Conservation (phyloP, 306 rosid genomes). For the Malus sieversii region DNA sequence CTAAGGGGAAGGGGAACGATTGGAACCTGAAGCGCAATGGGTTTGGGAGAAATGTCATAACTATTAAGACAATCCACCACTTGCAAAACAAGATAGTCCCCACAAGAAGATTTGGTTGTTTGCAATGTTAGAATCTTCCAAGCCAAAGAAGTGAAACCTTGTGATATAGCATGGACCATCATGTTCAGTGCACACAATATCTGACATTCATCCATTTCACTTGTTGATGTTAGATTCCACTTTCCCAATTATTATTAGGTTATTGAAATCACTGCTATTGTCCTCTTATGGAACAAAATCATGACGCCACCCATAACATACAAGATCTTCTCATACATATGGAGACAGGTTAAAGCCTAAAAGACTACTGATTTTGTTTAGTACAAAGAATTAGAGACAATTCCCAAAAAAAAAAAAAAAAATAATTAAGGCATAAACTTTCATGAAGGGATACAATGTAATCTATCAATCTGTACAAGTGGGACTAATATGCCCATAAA, state of each 20-base stretch:
- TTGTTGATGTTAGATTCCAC: neutral
- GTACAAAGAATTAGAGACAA: neutral
- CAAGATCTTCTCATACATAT: neutral
- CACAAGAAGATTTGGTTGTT: neutral
- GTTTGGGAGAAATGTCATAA: no score
- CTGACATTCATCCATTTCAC: neutral
- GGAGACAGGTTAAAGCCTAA: constrained; percentile 3
- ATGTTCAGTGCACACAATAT: neutral
- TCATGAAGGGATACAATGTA: neutral
- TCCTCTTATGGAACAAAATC: constrained; percentile 1
- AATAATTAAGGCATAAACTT: neutral
- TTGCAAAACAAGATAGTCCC: neutral
- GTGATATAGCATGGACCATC: neutral
- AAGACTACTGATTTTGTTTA: neutral
- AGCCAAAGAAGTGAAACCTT: neutral
- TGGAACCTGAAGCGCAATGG: no score
- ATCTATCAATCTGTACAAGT: neutral
- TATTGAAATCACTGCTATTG: neutral
- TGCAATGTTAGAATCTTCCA: neutral
- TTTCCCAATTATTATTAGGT: neutral
- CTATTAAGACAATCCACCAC: neutral
- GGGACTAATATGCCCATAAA: constrained; percentile 8
- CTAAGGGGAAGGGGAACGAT: no score
- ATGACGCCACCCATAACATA: neutral
- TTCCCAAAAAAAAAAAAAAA: neutral